These are phyloP conservation scores for Fusarium sp. DNA, from an alignment of 2,329 filamentous ascomycete species.

Conservation along the genomic window DNA sequence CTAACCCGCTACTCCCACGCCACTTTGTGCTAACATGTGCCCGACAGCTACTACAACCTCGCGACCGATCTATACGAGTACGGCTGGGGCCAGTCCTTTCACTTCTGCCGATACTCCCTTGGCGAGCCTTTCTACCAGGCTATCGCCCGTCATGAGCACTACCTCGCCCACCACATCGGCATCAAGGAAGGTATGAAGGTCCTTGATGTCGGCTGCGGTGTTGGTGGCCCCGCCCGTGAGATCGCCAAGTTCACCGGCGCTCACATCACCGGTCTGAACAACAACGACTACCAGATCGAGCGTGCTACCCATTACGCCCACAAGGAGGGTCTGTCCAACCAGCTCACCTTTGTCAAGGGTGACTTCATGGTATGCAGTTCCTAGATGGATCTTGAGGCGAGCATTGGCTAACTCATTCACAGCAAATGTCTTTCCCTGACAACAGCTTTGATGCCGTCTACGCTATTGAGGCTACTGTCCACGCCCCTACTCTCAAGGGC, in stretches of 20 bases:
- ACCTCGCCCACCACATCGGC: constrained; percentile 87
- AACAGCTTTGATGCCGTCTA: constrained; percentile 95
- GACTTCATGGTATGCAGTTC: constrained; percentile 79
- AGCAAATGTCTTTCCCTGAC: constrained; percentile 95
- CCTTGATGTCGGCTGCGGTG: constrained; percentile 95
- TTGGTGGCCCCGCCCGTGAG: constrained; percentile 92
- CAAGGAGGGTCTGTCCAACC: constrained; percentile 79
- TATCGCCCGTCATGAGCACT: constrained; percentile 96
- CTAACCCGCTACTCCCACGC: not conserved
- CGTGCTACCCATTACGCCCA: constrained; percentile 85
- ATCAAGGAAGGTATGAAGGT: constrained; percentile 88
- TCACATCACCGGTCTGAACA: constrained; percentile 92
- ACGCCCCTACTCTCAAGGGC: constrained; percentile 87
- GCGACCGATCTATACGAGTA: constrained; percentile 98
- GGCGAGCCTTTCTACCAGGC: constrained; percentile 90
- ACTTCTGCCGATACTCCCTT: constrained; percentile 92
- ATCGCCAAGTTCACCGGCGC: constrained; percentile 94
- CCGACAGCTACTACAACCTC: constrained; percentile 85
- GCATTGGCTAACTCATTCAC: constrained; percentile 16
- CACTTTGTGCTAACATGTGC: constrained; percentile 30
- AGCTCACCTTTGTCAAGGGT: constrained; percentile 88
- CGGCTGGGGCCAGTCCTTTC: constrained; percentile 95
- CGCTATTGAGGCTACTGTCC: constrained; percentile 95
- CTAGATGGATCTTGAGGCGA: not conserved
- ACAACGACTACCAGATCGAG: constrained; percentile 99